A percentile compares a stretch with the other conserved stretches of the same genome.
phyloP scores from a whole-genome alignment of 257 asterid species.

The Cordia subcordata region DNA sequence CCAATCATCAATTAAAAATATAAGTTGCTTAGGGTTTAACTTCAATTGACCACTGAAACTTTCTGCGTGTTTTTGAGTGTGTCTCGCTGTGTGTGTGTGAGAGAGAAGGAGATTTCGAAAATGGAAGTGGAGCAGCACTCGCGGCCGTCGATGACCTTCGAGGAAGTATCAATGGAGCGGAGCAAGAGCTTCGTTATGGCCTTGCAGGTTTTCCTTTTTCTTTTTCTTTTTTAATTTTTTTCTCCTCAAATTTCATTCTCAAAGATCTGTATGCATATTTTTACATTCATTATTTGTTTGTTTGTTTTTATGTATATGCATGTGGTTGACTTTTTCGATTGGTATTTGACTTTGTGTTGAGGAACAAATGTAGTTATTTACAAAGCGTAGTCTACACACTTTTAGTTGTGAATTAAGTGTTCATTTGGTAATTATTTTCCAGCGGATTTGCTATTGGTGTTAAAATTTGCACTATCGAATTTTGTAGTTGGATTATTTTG shows the following conservation, averaged over 20 bases:
- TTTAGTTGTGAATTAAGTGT: too few relatives aligned
- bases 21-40: neutral
- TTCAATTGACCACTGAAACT: neutral
- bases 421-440: too few relatives aligned
- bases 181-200: constrained; percentile 84
- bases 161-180: constrained; percentile 66
- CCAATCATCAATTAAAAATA: too few relatives aligned
- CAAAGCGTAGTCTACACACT: too few relatives aligned
- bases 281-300: too few relatives aligned
- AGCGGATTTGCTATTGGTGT: too few relatives aligned
- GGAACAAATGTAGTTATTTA: too few relatives aligned
- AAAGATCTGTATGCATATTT: constrained; percentile 4
- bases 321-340: neutral
- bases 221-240: neutral
- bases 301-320: neutral
- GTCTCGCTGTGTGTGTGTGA: too few relatives aligned
- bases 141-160: constrained; percentile 48
- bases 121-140: constrained; percentile 21
- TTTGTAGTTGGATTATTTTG: neutral
- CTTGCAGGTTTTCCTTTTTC: constrained; percentile 49
- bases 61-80: neutral
- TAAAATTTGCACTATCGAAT: too few relatives aligned
- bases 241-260: constrained; percentile 2
- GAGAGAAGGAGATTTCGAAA: neutral
- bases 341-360: neutral